A percentile compares a stretch with the other conserved stretches of the same genome.
Conservation (phyloP, 2,329 filamentous ascomycete genomes). For the Trichoderma brevicompactum region DNA sequence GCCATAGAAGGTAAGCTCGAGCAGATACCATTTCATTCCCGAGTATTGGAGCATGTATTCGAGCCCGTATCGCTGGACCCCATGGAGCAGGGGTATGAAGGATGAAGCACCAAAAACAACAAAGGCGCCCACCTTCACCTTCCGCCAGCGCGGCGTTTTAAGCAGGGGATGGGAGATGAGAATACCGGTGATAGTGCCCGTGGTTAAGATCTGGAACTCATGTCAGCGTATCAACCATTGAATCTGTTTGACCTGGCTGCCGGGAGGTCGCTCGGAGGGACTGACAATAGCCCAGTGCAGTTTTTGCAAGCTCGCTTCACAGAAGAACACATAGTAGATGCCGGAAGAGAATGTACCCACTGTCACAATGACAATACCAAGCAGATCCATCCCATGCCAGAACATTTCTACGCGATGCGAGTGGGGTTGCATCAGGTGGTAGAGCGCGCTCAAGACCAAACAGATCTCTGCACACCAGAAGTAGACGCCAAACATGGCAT, state of each 20-base stretch:
- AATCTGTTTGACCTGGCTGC: not conserved
- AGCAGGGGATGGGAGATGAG: conserved; percentile 15
- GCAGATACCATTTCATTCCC: conserved; percentile 15
- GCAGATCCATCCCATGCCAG: conserved; percentile 19
- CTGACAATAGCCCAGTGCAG: conserved; percentile 17
- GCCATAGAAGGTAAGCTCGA: conserved; percentile 14
- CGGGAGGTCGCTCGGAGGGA: no score
- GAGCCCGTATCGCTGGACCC: conserved; percentile 18
- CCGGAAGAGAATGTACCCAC: conserved; percentile 17
- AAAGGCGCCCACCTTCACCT: conserved; percentile 18
- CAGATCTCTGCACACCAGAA: conserved; percentile 9
- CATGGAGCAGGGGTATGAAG: conserved; percentile 12
- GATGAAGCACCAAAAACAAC: conserved; percentile 19
- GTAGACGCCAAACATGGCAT: conserved; percentile 9
- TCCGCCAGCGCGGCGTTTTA: conserved; percentile 14
- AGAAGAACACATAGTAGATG: conserved; percentile 20
- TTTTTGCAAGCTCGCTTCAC: conserved; percentile 12
- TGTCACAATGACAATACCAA: conserved; percentile 16
- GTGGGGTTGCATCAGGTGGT: conserved; percentile 17
- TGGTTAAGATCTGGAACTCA: conserved; percentile 7
- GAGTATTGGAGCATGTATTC: conserved; percentile 19
- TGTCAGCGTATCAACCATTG: not conserved
- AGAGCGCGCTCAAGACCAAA: conserved; percentile 10
- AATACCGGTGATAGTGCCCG: conserved; percentile 2
- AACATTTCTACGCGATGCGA: conserved; percentile 5